Evolutionary conservation across 768 basidiomycete species (phyloP).

Genomic region (Bullera alba): DNA sequence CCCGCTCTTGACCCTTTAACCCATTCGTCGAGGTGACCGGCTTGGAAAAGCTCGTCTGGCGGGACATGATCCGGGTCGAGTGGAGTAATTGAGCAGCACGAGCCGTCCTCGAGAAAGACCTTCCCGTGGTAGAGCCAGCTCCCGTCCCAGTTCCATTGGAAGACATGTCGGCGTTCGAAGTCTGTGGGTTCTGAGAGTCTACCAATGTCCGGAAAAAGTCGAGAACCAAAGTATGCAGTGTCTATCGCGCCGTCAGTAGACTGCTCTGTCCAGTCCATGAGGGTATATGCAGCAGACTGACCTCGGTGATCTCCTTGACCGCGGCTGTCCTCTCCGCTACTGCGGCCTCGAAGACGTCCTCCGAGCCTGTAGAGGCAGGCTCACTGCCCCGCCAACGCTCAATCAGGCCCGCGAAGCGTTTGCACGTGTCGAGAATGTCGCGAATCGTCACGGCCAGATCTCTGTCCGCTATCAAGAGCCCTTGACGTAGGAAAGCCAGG

Average conservation of each 20-base stretch:
- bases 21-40: slow-evolving; percentile 50
- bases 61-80: slow-evolving; percentile 16
- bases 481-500: slow-evolving; percentile 68
- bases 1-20: slow-evolving; percentile 53
- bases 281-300: slow-evolving; percentile 40
- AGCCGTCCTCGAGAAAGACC: slow-evolving; percentile 19
- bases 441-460: slow-evolving; percentile 59
- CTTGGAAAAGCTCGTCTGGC: slow-evolving; percentile 15
- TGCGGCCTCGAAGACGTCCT: too few relatives aligned
- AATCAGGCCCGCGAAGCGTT: slow-evolving; percentile 75
- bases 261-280: neutral
- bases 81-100: slow-evolving; percentile 13
- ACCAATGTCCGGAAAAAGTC: slow-evolving; percentile 77
- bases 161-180: slow-evolving; percentile 50
- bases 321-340: slow-evolving; percentile 60
- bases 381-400: slow-evolving; percentile 90
- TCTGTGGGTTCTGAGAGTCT: slow-evolving; percentile 64
- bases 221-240: slow-evolving; percentile 47
- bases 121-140: neutral
- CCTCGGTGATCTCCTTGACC: slow-evolving; percentile 73
- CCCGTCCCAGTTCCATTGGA: slow-evolving; percentile 51
- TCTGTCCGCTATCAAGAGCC: slow-evolving; percentile 67
- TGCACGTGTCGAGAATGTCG: slow-evolving; percentile 72
- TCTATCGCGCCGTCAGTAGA: neutral
- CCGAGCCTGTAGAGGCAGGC: too few relatives aligned